A percentile compares a stretch with the other conserved stretches of the same genome.
Evolutionary conservation across 2,329 filamentous ascomycete species (phyloP).

Genomic region (Emmonsia crescens): DNA sequence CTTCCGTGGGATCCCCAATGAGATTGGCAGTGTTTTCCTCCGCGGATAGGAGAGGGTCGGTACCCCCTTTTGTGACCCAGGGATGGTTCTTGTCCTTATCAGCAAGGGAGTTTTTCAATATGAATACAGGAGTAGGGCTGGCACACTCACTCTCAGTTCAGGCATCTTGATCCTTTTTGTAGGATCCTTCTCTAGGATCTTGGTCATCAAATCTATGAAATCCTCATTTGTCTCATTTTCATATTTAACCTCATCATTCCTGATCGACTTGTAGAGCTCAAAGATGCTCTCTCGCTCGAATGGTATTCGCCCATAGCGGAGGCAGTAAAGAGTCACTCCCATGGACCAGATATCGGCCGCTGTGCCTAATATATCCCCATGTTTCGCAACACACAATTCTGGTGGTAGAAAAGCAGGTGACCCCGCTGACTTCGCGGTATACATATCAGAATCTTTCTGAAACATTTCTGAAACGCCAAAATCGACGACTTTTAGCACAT

Average conservation of each 20-base stretch:
- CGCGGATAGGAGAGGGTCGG: conserved; percentile 64
- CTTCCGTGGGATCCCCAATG: conserved; percentile 73
- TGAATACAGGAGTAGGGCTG: background rate
- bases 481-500: conserved; percentile 93
- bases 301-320: conserved; percentile 78
- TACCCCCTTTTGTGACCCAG: conserved; percentile 78
- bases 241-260: conserved; percentile 53
- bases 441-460: conserved; percentile 76
- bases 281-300: conserved; percentile 71
- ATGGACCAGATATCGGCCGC: conserved; percentile 98
- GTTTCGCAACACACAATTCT: conserved; percentile 76
- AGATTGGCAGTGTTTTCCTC: conserved; percentile 79
- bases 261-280: conserved; percentile 84
- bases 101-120: conserved; percentile 5
- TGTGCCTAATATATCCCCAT: conserved; percentile 76
- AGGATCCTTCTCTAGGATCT: conserved; percentile 75
- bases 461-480: conserved; percentile 99
- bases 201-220: conserved; percentile 63
- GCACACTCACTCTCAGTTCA: conserved; percentile 61
- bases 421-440: conserved; percentile 82
- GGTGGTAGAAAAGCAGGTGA: conserved; percentile 92
- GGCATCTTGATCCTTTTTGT: conserved; percentile 71
- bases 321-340: conserved; percentile 88
- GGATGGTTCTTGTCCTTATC: conserved; percentile 57
- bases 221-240: conserved; percentile 53